These are phyloP conservation scores for Grigorovia humatica DNA, from an alignment of 805 yeast genomes.

Conservation along the genomic window DNA sequence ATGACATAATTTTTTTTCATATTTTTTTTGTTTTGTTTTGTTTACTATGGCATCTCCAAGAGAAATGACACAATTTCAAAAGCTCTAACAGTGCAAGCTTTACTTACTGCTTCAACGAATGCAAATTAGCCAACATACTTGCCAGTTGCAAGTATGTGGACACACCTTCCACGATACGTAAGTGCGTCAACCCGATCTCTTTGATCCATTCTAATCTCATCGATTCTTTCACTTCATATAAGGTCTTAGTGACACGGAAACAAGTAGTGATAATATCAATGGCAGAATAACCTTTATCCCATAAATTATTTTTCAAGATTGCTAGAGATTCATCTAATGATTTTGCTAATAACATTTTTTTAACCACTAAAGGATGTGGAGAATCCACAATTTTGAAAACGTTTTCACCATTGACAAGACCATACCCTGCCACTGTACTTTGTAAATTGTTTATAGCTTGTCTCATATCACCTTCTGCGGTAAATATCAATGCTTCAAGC, in stretches of 20 bases:
- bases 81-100: not conserved
- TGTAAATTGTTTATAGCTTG: constrained; percentile 94
- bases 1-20: no score
- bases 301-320: constrained; percentile 49
- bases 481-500: constrained; percentile 79
- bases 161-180: constrained; percentile 91
- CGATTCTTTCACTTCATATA: constrained; percentile 59
- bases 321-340: constrained; percentile 58
- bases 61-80: no score
- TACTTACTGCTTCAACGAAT: constrained; percentile 7
- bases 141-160: constrained; percentile 77
- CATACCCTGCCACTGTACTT: constrained; percentile 89
- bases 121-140: constrained; percentile 60
- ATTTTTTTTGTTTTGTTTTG: no score
- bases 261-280: constrained; percentile 87
- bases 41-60: no score
- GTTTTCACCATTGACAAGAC: constrained; percentile 79
- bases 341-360: constrained; percentile 49
- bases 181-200: constrained; percentile 83
- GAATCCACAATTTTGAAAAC: constrained; percentile 93
- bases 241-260: constrained; percentile 74
- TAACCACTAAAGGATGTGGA: constrained; percentile 85
- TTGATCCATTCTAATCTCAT: constrained; percentile 65
- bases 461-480: constrained; percentile 98
- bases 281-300: constrained; percentile 89